A percentile compares a stretch with the other conserved stretches of the same genome.
Evolutionary conservation across 805 yeast species (phyloP).

Genomic region (Candida methanosorbosa): DNA sequence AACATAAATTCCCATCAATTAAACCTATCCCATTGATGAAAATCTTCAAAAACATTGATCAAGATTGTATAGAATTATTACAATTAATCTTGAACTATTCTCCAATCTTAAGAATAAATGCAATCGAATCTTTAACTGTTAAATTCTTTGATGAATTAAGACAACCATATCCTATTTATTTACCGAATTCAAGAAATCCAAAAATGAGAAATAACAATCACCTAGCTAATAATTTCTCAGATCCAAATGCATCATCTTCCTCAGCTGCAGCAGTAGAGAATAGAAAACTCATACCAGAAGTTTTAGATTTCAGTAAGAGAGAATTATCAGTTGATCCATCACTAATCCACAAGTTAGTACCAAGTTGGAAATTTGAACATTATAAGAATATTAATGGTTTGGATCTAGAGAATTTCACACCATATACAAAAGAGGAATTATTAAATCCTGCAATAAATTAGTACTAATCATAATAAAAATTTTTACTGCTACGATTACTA

Average conservation of each 20-base stretch:
- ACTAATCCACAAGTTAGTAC: constrained; percentile 31
- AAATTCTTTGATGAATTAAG: constrained; percentile 46
- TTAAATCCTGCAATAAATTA: constrained; percentile 16
- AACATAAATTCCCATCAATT: constrained; percentile 86
- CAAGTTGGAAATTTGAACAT: constrained; percentile 24
- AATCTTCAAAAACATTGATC: constrained; percentile 51
- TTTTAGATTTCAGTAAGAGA: constrained; percentile 43
- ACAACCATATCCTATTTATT: constrained; percentile 6
- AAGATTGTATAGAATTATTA: constrained; percentile 48
- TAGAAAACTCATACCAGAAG: constrained; percentile 40
- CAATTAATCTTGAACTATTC: constrained; percentile 55
- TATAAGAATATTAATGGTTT: constrained; percentile 9
- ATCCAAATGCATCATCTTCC: not conserved
- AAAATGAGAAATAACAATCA: constrained; percentile 5
- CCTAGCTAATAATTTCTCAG: not conserved
- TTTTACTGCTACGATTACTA: too few species aligned
- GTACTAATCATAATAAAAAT: too few species aligned
- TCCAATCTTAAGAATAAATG: constrained; percentile 55
- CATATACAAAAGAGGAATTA: constrained; percentile 29
- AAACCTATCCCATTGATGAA: constrained; percentile 67
- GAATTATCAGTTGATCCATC: constrained; percentile 39
- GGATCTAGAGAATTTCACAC: constrained; percentile 29
- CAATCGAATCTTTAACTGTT: constrained; percentile 43
- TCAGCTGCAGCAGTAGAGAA: not conserved
- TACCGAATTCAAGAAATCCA: constrained; percentile 29